Percentiles rank a stretch among this genome's conserved stretches.
These are phyloP conservation scores for Fusarium buxicola DNA, from an alignment of 2,329 filamentous ascomycete species.

Conservation along the genomic window DNA sequence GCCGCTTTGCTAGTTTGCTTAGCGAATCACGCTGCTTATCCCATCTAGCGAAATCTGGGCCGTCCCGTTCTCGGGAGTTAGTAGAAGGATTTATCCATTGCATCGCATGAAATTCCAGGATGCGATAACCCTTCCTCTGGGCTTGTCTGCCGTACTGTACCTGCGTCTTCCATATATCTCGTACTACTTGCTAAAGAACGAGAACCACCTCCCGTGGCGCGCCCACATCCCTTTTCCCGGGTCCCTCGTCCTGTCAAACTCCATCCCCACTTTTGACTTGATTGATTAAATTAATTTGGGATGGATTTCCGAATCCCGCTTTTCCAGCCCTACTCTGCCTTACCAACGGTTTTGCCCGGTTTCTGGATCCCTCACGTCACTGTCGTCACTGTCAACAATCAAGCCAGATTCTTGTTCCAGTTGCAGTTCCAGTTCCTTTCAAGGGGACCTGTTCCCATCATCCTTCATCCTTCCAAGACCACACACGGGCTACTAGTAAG, in stretches of 20 bases:
- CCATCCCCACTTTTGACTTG: conserved; percentile 28
- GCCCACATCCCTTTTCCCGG: conserved; percentile 13
- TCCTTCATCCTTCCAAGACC: background rate
- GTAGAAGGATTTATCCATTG: background rate
- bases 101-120: background rate
- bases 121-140: background rate
- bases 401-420: conserved; percentile 15
- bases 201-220: conserved; percentile 2
- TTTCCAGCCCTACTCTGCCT: conserved; percentile 37
- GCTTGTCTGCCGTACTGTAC: conserved; percentile 7
- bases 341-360: conserved; percentile 28
- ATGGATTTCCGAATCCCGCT: conserved; percentile 24
- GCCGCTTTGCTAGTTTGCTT: background rate
- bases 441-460: background rate
- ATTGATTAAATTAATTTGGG: conserved; percentile 1
- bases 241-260: background rate
- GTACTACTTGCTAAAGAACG: background rate
- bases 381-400: conserved; percentile 9
- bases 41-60: conserved; percentile 2
- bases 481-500: background rate
- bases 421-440: background rate
- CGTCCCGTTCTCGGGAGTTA: background rate
- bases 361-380: conserved; percentile 20
- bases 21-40: background rate
- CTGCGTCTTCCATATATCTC: conserved; percentile 9